Evolutionary conservation across 129 eudicot genomes (phyloP), one percentile per base, ranked within the genome.

Genomic region (Flaveria sonorensis): DNA sequence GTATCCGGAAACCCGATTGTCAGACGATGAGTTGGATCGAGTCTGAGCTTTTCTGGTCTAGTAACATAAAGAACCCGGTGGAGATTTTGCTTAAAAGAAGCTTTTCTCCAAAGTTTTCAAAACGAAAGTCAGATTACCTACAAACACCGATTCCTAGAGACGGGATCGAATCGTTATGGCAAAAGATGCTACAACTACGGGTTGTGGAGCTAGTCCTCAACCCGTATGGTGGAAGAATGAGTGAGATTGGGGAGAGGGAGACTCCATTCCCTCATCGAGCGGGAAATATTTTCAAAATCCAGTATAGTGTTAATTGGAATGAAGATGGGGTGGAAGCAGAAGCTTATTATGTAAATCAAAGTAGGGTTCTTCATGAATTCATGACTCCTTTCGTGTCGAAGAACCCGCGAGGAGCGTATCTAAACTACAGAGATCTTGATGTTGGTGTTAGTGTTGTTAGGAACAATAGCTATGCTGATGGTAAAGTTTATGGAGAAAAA

Each of bases 181-280:
- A 26, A 50, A 86, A 77, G 63, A 73, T 83, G 85, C 60, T 68
- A 6, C 79, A 80, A 39, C 15, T 76, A 23, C 65, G 28, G 9
- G 81, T 73, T 5, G 61, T 81, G 10, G 79, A 21, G 28, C 57
- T 86, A 0, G 42, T 67, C 5, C 69, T 83, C 18, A 86, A 83
- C 57, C 86, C 83, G 0, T 83, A 86, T 16, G 85, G 90, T 4
- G 89, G 87, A 12, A 68, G 80, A 76, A 85, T 86, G 89, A 72
- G 74, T 2, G 85, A 83, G 46, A 86, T 86, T 23, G 66, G 68
- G 9, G 81, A 70, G 12, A 47, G 62, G 62, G 87, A 80, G 70
- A 82, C 82, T 26, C 85, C 89, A 4, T 83, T 86, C 42, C 88
- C 88, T 6, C 84, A 82, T 75, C 71, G 84, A 46, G 83, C 61